Conservation (phyloP, 495 filamentous ascomycete genomes). For the Penicillium bialowiezense region DNA sequence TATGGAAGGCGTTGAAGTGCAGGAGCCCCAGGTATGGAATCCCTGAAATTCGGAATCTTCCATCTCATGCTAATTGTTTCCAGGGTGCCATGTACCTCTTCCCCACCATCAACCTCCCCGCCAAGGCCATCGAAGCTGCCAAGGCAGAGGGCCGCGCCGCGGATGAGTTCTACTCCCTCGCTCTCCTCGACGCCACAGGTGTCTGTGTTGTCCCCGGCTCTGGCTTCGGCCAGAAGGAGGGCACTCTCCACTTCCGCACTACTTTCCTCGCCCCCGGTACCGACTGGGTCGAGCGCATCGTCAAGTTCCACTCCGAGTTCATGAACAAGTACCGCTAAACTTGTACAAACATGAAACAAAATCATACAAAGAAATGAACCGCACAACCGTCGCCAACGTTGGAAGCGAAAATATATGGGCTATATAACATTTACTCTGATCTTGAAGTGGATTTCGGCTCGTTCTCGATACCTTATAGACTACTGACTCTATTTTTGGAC, state of each 20-base stretch:
- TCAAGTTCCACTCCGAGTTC: conserved; percentile 87
- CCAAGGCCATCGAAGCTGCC: conserved; percentile 72
- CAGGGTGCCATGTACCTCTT: conserved; percentile 98
- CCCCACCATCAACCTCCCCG: conserved; percentile 80
- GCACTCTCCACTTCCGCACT: conserved; percentile 90
- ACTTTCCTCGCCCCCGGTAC: conserved; percentile 96
- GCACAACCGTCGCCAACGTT: not conserved
- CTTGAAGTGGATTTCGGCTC: conserved; percentile 1
- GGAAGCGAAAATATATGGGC: not conserved
- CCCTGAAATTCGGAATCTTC: not conserved
- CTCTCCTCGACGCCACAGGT: conserved; percentile 87
- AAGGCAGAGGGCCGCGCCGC: conserved; percentile 67
- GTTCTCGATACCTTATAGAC: conserved; percentile 6
- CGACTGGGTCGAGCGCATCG: conserved; percentile 87
- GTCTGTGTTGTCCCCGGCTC: conserved; percentile 92
- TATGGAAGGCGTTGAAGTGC: conserved; percentile 94
- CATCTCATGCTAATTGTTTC: conserved; percentile 4
- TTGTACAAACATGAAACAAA: not conserved
- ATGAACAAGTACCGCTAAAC: conserved; percentile 71
- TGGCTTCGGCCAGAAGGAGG: conserved; percentile 92
- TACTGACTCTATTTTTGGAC: conserved; percentile 8
- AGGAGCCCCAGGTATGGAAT: conserved; percentile 61
- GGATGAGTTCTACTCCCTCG: conserved; percentile 92
- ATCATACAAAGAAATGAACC: not conserved
- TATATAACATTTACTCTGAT: not conserved